Evolutionary conservation across 371 early-diverging fungal species (phyloP), one percentile per base, ranked within the genome.

Genomic region (Rhizopus sp.): DNA sequence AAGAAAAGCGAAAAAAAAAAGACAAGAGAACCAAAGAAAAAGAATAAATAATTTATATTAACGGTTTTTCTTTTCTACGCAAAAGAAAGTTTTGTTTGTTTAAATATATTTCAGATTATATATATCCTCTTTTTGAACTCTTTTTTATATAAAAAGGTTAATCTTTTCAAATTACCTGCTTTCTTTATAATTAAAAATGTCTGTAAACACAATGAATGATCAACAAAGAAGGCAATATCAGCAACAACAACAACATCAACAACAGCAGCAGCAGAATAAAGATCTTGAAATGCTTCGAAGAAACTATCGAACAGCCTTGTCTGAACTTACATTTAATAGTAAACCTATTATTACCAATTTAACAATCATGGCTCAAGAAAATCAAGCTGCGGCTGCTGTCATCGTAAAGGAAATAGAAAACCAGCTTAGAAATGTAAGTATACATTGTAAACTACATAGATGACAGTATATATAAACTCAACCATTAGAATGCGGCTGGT

Each of bases 261-360:
- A 60, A 50, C 51, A 49, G 30, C 41, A 39, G 17, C 49, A 54
- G 31, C 13, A 15, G n/a, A 42, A 44, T 37, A 55, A 39, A 37
- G 66, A 72, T 48, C 9, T 56, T n/a, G 80, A 79, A 48, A 55
- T 67, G 23, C 59, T 74, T n/a, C 62, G 67, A 57, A 52, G 62
- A 7, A 70, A 64, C 44, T 79, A 76, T 53, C 64, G 62, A 8
- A 47, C 66, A 8, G 72, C 72, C 9, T 47, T 79, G 8, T 66
- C 66, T 12, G 92, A 91, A 38, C 82, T 96, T 63, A 94, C 94
- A 0, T 92, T 91, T 72, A 94, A 91, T 73, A 90, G 91, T 48
- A 90, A 90, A 60, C 95, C 95, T 7, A 90, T 95, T 69, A 96
- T 96, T 68, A 91, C 86, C 41, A 88, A 84, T 55, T 77, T 96